These are phyloP conservation scores for Aphanomyces stellatus DNA, from an alignment of 352 stramenopile genomes.

Conservation along the genomic window DNA sequence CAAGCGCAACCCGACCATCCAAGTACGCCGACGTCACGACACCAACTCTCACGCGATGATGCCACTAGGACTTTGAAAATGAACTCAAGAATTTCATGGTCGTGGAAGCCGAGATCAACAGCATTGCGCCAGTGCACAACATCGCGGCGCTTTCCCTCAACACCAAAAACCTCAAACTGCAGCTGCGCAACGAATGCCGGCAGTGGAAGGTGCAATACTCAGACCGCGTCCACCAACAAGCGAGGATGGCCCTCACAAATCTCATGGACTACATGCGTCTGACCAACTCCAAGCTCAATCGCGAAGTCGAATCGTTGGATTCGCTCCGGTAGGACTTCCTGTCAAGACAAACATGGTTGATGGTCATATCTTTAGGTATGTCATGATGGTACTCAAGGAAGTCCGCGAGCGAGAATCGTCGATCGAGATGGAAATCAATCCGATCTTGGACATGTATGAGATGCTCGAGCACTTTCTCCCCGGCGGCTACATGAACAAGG, in stretches of 20 bases:
- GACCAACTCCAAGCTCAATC: slow-evolving; percentile 59
- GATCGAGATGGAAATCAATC: slow-evolving; percentile 86
- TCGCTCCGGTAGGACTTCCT: slow-evolving; percentile 42
- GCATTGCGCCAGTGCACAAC: slow-evolving; percentile 74
- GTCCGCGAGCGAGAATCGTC: slow-evolving; percentile 75
- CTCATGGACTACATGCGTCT: slow-evolving; percentile 76
- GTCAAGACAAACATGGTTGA: too few relatives aligned
- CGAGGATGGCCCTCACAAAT: slow-evolving; percentile 43
- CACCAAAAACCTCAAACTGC: slow-evolving; percentile 83
- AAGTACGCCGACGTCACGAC: slow-evolving; percentile 13
- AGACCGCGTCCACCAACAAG: slow-evolving; percentile 72
- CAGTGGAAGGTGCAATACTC: slow-evolving; percentile 85
- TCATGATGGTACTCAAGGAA: slow-evolving; percentile 81
- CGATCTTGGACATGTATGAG: slow-evolving; percentile 84
- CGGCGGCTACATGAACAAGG: slow-evolving; percentile 77
- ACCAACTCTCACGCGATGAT: background rate
- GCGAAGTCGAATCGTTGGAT: slow-evolving; percentile 59
- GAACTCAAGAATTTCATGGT: slow-evolving; percentile 76
- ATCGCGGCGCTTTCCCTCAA: slow-evolving; percentile 80
- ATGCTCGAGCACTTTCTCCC: slow-evolving; percentile 86
- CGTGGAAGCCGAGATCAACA: slow-evolving; percentile 66
- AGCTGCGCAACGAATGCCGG: slow-evolving; percentile 73
- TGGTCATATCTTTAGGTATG: slow-evolving; percentile 27
- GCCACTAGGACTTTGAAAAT: slow-evolving; percentile 65
- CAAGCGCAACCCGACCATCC: slow-evolving; percentile 64